Evolutionary conservation across 2,329 filamentous ascomycete species (phyloP).

Genomic region (Penicillium nordicum): DNA sequence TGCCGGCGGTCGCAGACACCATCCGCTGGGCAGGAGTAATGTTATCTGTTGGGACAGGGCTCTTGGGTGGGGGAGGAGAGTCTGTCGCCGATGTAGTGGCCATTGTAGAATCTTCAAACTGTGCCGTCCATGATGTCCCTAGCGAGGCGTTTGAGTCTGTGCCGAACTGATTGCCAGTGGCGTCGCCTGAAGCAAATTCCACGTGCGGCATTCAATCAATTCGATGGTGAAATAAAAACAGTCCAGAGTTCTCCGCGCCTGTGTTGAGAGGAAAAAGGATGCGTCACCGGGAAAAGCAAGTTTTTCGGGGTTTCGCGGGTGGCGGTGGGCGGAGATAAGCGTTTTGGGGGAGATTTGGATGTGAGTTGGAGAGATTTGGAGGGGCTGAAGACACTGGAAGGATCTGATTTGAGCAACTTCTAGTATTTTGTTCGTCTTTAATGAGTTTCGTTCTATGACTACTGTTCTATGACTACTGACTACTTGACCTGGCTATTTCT

Average conservation of each 20-base stretch:
- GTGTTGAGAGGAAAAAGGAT: constrained; percentile 2
- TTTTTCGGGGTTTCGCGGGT: constrained; percentile 28
- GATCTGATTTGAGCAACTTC: constrained; percentile 4
- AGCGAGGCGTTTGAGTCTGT: constrained; percentile 14
- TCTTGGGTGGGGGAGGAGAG: constrained; percentile 16
- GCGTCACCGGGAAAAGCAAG: constrained; percentile 20
- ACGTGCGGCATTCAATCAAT: constrained; percentile 17
- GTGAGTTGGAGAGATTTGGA: not conserved
- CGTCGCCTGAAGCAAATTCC: constrained; percentile 10
- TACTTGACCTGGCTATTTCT: not conserved
- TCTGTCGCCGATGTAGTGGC: constrained; percentile 29
- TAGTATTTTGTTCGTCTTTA: not conserved
- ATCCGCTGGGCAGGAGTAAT: constrained; percentile 88
- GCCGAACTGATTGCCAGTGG: constrained; percentile 9
- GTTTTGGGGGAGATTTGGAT: not conserved
- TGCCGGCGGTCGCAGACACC: constrained; percentile 88
- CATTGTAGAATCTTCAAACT: constrained; percentile 36
- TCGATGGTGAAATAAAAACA: not conserved
- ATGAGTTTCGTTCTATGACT: constrained; percentile 9
- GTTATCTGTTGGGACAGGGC: constrained; percentile 38
- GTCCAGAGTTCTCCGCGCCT: not conserved
- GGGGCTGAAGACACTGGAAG: not conserved
- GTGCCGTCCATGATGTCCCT: constrained; percentile 31
- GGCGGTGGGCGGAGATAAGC: constrained; percentile 27
- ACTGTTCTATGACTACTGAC: constrained; percentile 1